Conservation (phyloP, 164 flowering plant genomes). For the Magnolia officinalis region DNA sequence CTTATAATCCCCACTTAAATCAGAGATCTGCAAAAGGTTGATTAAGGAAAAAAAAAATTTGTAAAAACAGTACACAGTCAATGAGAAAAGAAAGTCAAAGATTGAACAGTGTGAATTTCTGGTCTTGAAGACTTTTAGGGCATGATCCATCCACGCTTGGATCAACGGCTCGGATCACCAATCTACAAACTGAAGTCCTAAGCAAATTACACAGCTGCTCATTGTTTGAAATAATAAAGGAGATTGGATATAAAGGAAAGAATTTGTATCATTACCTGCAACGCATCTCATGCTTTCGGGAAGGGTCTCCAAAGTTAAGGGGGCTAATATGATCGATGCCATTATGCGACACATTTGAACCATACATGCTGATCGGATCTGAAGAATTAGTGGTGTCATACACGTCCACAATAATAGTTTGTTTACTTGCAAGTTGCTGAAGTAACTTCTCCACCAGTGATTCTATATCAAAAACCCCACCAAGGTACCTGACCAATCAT, state of each 20-base stretch:
- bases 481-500: conserved; percentile 66
- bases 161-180: too few relatives aligned
- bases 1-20: too few relatives aligned
- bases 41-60: too few relatives aligned
- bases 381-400: conserved; percentile 77
- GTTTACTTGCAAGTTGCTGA: conserved; percentile 94
- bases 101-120: too few relatives aligned
- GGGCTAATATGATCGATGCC: conserved; percentile 50
- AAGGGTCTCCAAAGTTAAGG: conserved; percentile 92
- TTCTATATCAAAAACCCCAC: conserved; percentile 82
- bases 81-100: too few relatives aligned
- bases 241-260: conserved; percentile 4
- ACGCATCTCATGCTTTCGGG: conserved; percentile 87
- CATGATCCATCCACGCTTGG: too few relatives aligned
- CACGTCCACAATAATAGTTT: conserved; percentile 82
- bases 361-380: conserved; percentile 83
- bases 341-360: conserved; percentile 44
- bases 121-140: too few relatives aligned
- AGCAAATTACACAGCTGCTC: not conserved
- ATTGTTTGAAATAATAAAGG: not conserved
- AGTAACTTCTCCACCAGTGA: conserved; percentile 92
- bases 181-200: not conserved
- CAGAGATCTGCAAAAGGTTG: too few relatives aligned
- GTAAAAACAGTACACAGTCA: too few relatives aligned
- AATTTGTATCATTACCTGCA: conserved; percentile 60